phyloP scores from a whole-genome alignment of 2,329 filamentous ascomycete genomes.

The Pseudocercospora fuligena region DNA sequence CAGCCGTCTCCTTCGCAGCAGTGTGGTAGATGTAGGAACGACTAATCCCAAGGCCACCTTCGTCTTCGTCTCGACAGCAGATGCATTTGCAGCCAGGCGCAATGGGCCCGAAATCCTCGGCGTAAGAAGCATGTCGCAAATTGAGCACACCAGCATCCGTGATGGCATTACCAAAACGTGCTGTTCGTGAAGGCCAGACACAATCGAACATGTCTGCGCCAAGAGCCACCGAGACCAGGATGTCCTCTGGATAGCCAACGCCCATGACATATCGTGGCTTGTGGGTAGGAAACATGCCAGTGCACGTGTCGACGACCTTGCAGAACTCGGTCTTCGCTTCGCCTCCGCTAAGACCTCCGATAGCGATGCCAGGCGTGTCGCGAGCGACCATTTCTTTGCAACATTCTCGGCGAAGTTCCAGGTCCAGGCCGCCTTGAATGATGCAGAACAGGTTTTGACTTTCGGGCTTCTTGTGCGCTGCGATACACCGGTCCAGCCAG shows the following conservation, averaged over 20 bases:
- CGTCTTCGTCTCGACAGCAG: conserved; percentile 69
- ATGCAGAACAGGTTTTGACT: conserved; percentile 97
- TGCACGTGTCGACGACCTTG: conserved; percentile 81
- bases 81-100: conserved; percentile 81
- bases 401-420: conserved; percentile 83
- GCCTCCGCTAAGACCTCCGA: conserved; percentile 90
- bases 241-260: conserved; percentile 92
- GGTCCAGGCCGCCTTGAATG: conserved; percentile 91
- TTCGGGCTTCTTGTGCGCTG: conserved; percentile 80
- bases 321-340: conserved; percentile 95
- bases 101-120: conserved; percentile 80
- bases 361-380: conserved; percentile 94
- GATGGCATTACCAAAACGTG: conserved; percentile 92
- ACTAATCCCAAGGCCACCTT: conserved; percentile 78
- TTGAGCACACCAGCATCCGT: conserved; percentile 83
- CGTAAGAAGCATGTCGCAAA: conserved; percentile 75
- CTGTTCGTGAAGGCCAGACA: conserved; percentile 96
- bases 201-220: conserved; percentile 99
- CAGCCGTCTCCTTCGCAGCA: conserved; percentile 90
- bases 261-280: conserved; percentile 99
- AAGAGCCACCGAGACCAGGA: conserved; percentile 89
- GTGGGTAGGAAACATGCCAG: conserved; percentile 77
- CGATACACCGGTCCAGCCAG: conserved; percentile 95
- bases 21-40: conserved; percentile 91
- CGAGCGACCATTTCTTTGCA: conserved; percentile 84